Evolutionary conservation across 2,329 filamentous ascomycete species (phyloP).

Genomic region (Basipetospora sp.): DNA sequence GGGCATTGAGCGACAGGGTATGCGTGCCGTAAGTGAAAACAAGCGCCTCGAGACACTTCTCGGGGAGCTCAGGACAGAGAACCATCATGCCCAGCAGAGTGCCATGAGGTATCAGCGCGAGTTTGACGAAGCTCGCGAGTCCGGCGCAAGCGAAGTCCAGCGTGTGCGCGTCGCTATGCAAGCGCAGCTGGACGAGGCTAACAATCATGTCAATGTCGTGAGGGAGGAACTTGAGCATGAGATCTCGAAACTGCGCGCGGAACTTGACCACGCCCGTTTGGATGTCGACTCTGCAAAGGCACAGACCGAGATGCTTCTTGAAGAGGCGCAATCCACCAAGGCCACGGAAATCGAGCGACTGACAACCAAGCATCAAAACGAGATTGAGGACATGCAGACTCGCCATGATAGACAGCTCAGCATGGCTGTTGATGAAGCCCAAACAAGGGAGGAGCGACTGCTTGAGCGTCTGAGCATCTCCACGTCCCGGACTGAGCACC

Average conservation of each 20-base stretch:
- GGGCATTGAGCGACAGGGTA: conserved; percentile 47
- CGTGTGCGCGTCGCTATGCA: conserved; percentile 67
- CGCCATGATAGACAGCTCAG: conserved; percentile 61
- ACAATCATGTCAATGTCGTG: conserved; percentile 71
- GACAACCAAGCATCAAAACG: conserved; percentile 46
- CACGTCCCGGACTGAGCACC: conserved; percentile 68
- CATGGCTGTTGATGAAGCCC: conserved; percentile 65
- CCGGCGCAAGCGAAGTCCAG: conserved; percentile 64
- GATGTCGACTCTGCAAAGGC: conserved; percentile 70
- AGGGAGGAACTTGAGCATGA: conserved; percentile 72
- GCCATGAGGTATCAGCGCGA: conserved; percentile 62
- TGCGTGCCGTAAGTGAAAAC: conserved; percentile 48
- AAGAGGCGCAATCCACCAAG: conserved; percentile 62
- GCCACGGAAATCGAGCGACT: conserved; percentile 37
- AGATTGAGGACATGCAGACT: conserved; percentile 58
- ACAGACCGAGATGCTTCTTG: conserved; percentile 68
- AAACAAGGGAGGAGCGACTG: conserved; percentile 64
- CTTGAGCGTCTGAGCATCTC: conserved; percentile 69
- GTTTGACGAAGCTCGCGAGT: conserved; percentile 69
- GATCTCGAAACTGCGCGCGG: conserved; percentile 53
- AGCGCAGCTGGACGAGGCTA: conserved; percentile 67
- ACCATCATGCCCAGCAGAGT: conserved; percentile 56
- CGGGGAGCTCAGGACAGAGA: conserved; percentile 47
- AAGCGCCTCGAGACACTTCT: conserved; percentile 44
- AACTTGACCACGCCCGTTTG: conserved; percentile 63